Percentiles rank a stretch among this genome's conserved stretches.
These are phyloP conservation scores for Silybum marianum DNA, from an alignment of 129 eudicot genomes.

Conservation along the genomic window DNA sequence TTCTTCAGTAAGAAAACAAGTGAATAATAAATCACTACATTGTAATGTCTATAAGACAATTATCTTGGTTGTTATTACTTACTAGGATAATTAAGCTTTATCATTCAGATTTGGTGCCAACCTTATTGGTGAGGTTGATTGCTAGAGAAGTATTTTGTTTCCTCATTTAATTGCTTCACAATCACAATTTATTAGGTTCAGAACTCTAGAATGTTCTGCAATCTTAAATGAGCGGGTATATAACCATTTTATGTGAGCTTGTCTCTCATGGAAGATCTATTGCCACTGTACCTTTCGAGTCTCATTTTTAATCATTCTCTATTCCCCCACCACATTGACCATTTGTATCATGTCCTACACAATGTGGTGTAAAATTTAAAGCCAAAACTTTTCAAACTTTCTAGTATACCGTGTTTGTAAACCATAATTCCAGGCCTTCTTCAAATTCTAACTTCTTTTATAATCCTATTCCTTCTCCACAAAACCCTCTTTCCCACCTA, in stretches of 20 bases:
- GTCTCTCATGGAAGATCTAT: neutral
- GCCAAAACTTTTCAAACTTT: neutral
- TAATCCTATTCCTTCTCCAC: neutral
- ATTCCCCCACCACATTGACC: neutral
- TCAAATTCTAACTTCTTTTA: neutral
- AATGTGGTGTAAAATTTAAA: neutral
- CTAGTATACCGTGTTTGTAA: neutral
- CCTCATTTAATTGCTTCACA: neutral
- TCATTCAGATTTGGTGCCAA: neutral
- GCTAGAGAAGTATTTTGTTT: neutral
- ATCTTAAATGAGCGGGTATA: neutral
- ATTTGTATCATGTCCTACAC: neutral
- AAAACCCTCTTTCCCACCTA: neutral
- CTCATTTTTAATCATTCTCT: neutral
- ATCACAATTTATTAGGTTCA: neutral
- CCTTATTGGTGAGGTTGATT: neutral
- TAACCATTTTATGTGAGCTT: neutral
- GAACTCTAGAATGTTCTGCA: neutral
- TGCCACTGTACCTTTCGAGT: neutral
- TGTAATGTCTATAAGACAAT: neutral
- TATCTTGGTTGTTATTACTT: neutral
- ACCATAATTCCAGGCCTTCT: neutral
- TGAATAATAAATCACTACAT: neutral
- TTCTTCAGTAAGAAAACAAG: neutral
- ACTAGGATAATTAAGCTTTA: neutral